These are phyloP conservation scores for Wallacemonas sp. DNA, from an alignment of 208 protist genomes.

Conservation along the genomic window DNA sequence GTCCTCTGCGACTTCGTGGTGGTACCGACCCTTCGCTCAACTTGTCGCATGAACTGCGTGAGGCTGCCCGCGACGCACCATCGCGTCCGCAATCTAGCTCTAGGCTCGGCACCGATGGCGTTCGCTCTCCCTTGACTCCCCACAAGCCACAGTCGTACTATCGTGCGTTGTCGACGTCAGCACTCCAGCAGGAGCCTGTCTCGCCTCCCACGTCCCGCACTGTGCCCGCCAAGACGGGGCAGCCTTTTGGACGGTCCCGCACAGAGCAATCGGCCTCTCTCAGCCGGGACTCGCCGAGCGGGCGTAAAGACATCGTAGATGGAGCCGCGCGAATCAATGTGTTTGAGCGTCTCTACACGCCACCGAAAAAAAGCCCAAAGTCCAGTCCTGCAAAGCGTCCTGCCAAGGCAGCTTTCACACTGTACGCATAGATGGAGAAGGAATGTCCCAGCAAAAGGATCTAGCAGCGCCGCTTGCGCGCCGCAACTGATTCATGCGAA, in stretches of 20 bases:
- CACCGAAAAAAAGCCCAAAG: slow-evolving; percentile 15
- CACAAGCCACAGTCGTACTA: background rate
- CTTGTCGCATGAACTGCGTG: background rate
- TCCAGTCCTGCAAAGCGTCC: slow-evolving; percentile 4
- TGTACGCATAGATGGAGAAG: slow-evolving; percentile 21
- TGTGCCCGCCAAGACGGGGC: background rate
- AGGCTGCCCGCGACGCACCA: background rate
- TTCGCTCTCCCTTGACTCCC: background rate
- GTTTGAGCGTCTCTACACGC: slow-evolving; percentile 54
- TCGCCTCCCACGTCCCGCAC: slow-evolving; percentile 12
- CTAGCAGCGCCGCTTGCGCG: too few relatives aligned
- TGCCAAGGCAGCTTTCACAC: slow-evolving; percentile 22
- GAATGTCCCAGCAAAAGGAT: too few relatives aligned
- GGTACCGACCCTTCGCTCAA: background rate
- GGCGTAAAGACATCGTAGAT: background rate
- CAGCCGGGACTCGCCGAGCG: background rate
- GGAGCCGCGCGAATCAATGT: slow-evolving; percentile 11
- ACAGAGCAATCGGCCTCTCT: background rate
- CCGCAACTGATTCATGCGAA: too few relatives aligned
- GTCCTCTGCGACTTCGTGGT: background rate
- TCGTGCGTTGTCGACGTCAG: background rate
- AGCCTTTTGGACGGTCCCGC: background rate
- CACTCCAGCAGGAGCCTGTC: background rate
- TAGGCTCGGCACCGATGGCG: background rate
- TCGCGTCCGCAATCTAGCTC: background rate